Evolutionary conservation across 2,329 filamentous ascomycete species (phyloP), one percentile per base, ranked within the genome.

Genomic region (Trichophyton schoenleinii): DNA sequence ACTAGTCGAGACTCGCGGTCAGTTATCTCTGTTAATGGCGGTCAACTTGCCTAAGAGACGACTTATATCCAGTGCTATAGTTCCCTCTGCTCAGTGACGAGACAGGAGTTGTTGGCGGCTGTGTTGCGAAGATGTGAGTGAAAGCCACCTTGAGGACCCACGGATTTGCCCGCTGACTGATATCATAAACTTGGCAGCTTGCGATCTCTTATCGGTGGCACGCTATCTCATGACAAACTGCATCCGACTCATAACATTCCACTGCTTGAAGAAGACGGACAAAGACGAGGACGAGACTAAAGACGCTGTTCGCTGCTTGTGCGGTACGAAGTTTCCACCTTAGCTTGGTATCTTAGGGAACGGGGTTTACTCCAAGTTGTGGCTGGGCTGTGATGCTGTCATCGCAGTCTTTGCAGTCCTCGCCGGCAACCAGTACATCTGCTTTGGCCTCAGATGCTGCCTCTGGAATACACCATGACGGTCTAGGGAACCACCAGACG

Each of bases 391-490:
- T 52, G 60, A 66, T 66, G 64, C 60, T 62, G 3, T 64, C 64
- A 46, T 52, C 63, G 58, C 60, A 42, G 8, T 64, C 64, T 41
- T 52, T 62, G 57, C 60, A 49, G n/a, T 61, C 62, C 9, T 66
- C 64, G n/a, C 64, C 62, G 22, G 61, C 62, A 34, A 65, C 63
- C 60, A 64, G 64, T 57, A 62, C 62, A 9, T 63, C 64, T 20
- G 60, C 61, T 9, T 58, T 65, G 60, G 58, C 52, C 55, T 62
- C 65, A 25, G 64, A 66, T 57, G 63, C 57, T 25, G 41, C 53
- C 28, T 53, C 60, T 13, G 58, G 57, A 28, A 62, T 58, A 38
- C 62, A 59, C 20, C 52, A 61, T 36, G 59, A 63, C 15, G 58
- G 59, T 4, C 31, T 55, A 38, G 49, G 55, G 34, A 55, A 59